phyloP scores from a whole-genome alignment of 2,329 filamentous ascomycete species.

The Periglandula ipomoeae region DNA sequence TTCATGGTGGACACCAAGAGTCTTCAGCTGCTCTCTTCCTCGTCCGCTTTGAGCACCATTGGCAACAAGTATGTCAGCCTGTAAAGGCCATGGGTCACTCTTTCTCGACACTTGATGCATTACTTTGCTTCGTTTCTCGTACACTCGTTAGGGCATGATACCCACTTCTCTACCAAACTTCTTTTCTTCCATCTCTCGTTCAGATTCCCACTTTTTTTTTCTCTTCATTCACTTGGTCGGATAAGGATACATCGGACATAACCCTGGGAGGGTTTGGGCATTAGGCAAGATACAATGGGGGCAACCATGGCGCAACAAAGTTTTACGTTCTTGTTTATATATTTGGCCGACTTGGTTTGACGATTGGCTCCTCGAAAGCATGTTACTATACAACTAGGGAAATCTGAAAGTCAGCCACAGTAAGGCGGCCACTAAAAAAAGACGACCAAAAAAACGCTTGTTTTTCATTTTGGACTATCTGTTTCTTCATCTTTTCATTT shows the following conservation, averaged over 20 bases:
- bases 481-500: neutral
- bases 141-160: slow-evolving; percentile 26
- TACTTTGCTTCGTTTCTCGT: slow-evolving; percentile 24
- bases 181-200: slow-evolving; percentile 1
- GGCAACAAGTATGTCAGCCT: slow-evolving; percentile 40
- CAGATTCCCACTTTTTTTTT: neutral
- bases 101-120: neutral
- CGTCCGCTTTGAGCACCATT: slow-evolving; percentile 31
- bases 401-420: neutral
- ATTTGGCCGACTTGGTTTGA: slow-evolving; percentile 14
- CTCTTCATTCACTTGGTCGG: neutral
- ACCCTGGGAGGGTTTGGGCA: neutral
- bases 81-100: slow-evolving; percentile 8
- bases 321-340: slow-evolving; percentile 21
- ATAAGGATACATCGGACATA: neutral
- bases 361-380: neutral
- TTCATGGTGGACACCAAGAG: slow-evolving; percentile 36
- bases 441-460: neutral
- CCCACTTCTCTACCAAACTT: slow-evolving; percentile 5
- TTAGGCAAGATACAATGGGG: neutral
- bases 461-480: neutral
- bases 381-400: neutral
- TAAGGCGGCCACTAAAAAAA: neutral
- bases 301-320: slow-evolving; percentile 1
- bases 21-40: slow-evolving; percentile 31